Evolutionary conservation across 148 eudicot species (phyloP), one percentile per base, ranked within the genome.

Genomic region (Rhododendron mucronatum): DNA sequence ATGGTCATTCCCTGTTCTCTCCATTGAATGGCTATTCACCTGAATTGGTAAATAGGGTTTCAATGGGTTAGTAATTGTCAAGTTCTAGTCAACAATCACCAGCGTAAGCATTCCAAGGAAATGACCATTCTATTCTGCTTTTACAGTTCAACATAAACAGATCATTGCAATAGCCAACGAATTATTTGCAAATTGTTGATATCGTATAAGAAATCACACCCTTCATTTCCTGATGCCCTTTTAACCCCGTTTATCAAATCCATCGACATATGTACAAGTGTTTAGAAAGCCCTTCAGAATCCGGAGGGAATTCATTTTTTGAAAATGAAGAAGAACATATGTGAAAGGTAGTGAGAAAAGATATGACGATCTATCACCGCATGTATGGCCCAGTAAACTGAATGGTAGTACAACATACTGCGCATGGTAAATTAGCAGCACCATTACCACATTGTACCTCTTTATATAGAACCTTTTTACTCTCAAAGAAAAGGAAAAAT

Each of bases 211-310:
- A 69, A 26, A 65, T 15, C n/a, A 44, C 4, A 45, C 18, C 61
- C 76, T 30, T 67, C 30, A 33, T 30, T 83, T 83, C 48, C 30
- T 26, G 74, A 12, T 83, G 23, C 63, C 85, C 50, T 83, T 45
- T 67, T 7, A 83, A 44, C 85, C 77, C 57, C 74, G 26, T 39
- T 63, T 82, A 37, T 45, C 47, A 59, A 82, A 26, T 83, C 47
- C 48, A 63, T 65, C 26, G 1, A 48, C 7, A 48, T 15, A 45
- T 80, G 2, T 3, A 18, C 7, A 48, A 80, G 61, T 50, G 61
- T 23, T 41, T 44, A 23, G 9, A 47, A 78, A 53, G 57, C 18
- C 57, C 81, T 41, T 44, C 51, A 78, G n/a, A 78, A 45, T 20
- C 30, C 55, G 0, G 39, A 71, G 18, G 76, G 76, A 13, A 30